These are phyloP conservation scores for Sclerospora graminicola DNA, from an alignment of 352 stramenopile genomes.

Conservation along the genomic window DNA sequence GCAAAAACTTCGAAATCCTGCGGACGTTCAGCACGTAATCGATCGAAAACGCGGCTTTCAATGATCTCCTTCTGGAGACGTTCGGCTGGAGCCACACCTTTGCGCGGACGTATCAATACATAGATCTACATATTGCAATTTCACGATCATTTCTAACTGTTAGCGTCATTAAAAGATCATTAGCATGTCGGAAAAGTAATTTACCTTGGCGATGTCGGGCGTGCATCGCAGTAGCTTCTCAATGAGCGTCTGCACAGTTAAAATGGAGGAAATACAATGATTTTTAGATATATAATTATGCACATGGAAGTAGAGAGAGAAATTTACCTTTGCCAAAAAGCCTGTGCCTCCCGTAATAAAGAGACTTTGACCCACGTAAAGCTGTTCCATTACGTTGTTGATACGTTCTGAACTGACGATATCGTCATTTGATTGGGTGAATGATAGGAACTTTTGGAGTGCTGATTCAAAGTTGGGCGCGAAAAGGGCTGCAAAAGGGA, in stretches of 20 bases:
- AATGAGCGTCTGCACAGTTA: conserved; percentile 38
- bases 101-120: conserved; percentile 70
- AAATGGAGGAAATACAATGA: neutral
- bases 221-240: conserved; percentile 73
- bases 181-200: neutral
- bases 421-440: neutral
- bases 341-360: conserved; percentile 83
- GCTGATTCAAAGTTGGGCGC: too few relatives aligned
- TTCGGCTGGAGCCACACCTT: conserved; percentile 38
- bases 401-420: neutral
- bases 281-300: neutral
- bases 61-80: conserved; percentile 74
- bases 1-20: conserved; percentile 42
- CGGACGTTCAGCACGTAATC: conserved; percentile 36
- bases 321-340: conserved; percentile 72
- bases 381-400: conserved; percentile 42
- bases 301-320: neutral
- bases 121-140: conserved; percentile 31
- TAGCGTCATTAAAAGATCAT: neutral
- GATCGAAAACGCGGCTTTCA: conserved; percentile 62
- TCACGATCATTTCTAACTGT: neutral
- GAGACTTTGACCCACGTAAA: conserved; percentile 51
- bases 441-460: too few relatives aligned
- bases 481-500: too few relatives aligned
- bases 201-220: conserved; percentile 42